A percentile compares a stretch with the other conserved stretches of the same genome.
Conservation (phyloP, 2,329 filamentous ascomycete genomes). For the Penicillium sp. region DNA sequence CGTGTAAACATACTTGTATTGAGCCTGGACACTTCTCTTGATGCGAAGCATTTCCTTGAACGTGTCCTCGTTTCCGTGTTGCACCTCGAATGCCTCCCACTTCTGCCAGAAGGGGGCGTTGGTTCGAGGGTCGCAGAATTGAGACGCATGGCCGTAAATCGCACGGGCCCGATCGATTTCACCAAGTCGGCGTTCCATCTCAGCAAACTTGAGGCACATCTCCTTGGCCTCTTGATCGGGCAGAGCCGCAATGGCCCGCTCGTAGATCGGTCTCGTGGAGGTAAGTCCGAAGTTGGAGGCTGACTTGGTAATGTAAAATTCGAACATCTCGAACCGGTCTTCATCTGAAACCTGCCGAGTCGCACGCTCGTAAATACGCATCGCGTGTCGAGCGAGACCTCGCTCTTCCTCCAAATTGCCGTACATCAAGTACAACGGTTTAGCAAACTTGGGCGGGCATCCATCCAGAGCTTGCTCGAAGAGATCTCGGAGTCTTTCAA, state of each 20-base stretch:
- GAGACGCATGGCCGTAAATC: slow-evolving; percentile 94
- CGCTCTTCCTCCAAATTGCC: slow-evolving; percentile 95
- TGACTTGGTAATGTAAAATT: slow-evolving; percentile 98
- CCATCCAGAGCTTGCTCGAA: slow-evolving; percentile 97
- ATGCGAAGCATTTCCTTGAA: slow-evolving; percentile 99
- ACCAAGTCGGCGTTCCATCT: slow-evolving; percentile 89
- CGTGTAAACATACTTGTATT: slow-evolving; percentile 73
- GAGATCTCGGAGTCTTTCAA: slow-evolving; percentile 88
- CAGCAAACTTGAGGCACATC: slow-evolving; percentile 98
- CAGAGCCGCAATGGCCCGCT: slow-evolving; percentile 89
- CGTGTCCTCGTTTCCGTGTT: slow-evolving; percentile 98
- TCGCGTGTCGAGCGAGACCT: slow-evolving; percentile 90
- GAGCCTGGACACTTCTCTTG: slow-evolving; percentile 94
- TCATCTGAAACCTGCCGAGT: slow-evolving; percentile 94
- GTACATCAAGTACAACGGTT: slow-evolving; percentile 97
- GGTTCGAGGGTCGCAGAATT: slow-evolving; percentile 94
- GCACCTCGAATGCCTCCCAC: slow-evolving; percentile 96
- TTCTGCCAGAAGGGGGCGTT: slow-evolving; percentile 91
- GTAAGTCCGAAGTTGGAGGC: slow-evolving; percentile 97
- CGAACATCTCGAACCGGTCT: slow-evolving; percentile 95
- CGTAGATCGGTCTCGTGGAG: slow-evolving; percentile 93
- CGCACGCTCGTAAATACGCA: slow-evolving; percentile 98
- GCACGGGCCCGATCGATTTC: slow-evolving; percentile 94
- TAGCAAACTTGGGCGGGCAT: slow-evolving; percentile 93
- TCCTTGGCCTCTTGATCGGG: slow-evolving; percentile 91